phyloP scores from a whole-genome alignment of 2,329 filamentous ascomycete genomes.

The Botrytis aclada region DNA sequence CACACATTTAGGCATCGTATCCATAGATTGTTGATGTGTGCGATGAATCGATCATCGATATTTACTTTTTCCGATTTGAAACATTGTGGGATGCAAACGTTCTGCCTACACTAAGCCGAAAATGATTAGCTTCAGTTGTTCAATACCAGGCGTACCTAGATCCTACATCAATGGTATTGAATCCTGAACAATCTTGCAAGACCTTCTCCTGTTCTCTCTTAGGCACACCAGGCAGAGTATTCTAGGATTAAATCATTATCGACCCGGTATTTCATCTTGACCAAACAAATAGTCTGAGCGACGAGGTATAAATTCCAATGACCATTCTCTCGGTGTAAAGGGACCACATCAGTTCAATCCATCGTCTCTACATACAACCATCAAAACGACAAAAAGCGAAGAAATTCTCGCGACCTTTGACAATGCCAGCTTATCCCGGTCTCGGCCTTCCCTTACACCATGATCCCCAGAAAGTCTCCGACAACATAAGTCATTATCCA shows the following conservation, averaged over 20 bases:
- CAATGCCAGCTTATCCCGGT: conserved; percentile 3
- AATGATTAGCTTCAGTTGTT: background rate
- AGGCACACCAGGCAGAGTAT: background rate
- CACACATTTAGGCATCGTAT: background rate
- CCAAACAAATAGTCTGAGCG: background rate
- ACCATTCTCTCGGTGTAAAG: no score
- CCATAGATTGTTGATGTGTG: no score
- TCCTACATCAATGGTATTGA: background rate
- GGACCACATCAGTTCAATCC: background rate
- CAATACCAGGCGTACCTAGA: background rate
- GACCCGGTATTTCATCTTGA: background rate
- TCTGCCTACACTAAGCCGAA: background rate
- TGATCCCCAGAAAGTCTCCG: background rate
- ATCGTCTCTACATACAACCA: background rate
- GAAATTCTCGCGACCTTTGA: background rate
- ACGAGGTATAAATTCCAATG: background rate
- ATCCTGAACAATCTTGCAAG: background rate
- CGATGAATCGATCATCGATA: background rate
- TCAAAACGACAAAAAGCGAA: background rate
- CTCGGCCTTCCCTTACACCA: background rate
- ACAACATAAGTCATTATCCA: background rate
- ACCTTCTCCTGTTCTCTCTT: background rate
- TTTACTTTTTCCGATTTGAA: background rate
- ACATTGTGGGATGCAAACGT: background rate
- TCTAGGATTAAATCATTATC: background rate